A percentile compares a stretch with the other conserved stretches of the same genome.
Conservation (phyloP, 805 yeast species). For the Myxozyma mucilagina region DNA sequence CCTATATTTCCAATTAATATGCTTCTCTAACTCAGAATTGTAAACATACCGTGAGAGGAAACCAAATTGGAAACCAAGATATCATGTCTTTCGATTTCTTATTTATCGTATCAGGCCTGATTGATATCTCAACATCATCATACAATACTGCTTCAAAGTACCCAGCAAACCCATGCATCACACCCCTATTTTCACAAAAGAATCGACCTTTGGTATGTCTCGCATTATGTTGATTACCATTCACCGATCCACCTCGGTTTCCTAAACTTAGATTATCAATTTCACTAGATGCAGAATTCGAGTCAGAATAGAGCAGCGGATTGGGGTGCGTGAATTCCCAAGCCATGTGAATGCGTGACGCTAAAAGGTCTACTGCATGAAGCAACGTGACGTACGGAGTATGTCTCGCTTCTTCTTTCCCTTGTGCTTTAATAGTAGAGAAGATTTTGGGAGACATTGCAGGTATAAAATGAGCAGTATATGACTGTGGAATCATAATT, state of each 20-base stretch:
- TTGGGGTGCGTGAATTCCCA: conserved; percentile 67
- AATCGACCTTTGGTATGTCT: conserved; percentile 41
- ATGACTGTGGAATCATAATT: conserved; percentile 61
- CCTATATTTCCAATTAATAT: not conserved
- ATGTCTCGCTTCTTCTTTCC: conserved; percentile 31
- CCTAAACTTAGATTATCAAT: not conserved
- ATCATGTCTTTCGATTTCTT: conserved; percentile 47
- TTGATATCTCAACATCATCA: conserved; percentile 56
- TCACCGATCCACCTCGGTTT: not conserved
- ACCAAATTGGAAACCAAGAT: conserved; percentile 70
- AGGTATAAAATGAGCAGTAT: conserved; percentile 66
- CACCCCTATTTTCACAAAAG: conserved; percentile 51
- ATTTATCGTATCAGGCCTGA: conserved; percentile 45
- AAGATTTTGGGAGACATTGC: conserved; percentile 58
- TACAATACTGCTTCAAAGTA: conserved; percentile 71
- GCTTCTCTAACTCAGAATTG: not conserved
- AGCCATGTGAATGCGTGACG: conserved; percentile 50
- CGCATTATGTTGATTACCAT: conserved; percentile 19
- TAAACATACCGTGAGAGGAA: conserved; percentile 49
- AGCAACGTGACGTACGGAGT: conserved; percentile 51
- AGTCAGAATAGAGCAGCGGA: not conserved
- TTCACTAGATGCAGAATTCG: not conserved
- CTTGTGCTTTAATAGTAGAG: conserved; percentile 31
- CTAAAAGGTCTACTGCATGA: conserved; percentile 46
- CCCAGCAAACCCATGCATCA: conserved; percentile 74